A percentile compares a stretch with the other conserved stretches of the same genome.
Evolutionary conservation across 2,329 filamentous ascomycete genomes (phyloP).

Genomic region (Cladosporium phlei): DNA sequence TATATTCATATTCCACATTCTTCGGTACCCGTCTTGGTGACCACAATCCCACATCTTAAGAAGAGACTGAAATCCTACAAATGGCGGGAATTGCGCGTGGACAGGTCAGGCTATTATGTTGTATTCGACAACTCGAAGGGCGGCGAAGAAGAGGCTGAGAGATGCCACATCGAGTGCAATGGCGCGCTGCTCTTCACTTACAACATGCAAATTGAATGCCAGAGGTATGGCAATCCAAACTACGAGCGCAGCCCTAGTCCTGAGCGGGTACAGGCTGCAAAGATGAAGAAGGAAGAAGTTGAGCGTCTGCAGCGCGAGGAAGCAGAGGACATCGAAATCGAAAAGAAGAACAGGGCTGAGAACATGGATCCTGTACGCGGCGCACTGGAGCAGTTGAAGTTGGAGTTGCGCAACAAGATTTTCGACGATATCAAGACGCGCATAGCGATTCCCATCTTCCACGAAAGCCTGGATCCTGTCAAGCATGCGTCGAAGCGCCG

Average conservation of each 20-base stretch:
- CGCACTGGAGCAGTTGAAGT: slow-evolving; percentile 71
- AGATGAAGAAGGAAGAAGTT: slow-evolving; percentile 60
- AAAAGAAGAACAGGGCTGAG: slow-evolving; percentile 80
- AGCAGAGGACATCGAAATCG: slow-evolving; percentile 78
- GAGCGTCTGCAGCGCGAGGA: slow-evolving; percentile 66
- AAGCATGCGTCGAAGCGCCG: slow-evolving; percentile 75
- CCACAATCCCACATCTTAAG: slow-evolving; percentile 84
- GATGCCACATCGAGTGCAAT: slow-evolving; percentile 74
- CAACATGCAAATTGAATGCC: slow-evolving; percentile 83
- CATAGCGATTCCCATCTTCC: slow-evolving; percentile 74
- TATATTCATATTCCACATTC: slow-evolving; percentile 87
- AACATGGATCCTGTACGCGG: slow-evolving; percentile 87
- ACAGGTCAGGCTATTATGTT: slow-evolving; percentile 84
- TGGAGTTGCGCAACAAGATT: slow-evolving; percentile 79
- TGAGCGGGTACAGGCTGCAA: slow-evolving; percentile 44
- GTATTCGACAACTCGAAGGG: slow-evolving; percentile 75
- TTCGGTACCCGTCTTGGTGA: slow-evolving; percentile 78
- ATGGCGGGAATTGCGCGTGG: slow-evolving; percentile 76
- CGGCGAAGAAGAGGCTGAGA: slow-evolving; percentile 74
- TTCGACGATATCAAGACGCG: slow-evolving; percentile 84
- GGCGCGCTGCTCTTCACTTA: slow-evolving; percentile 87
- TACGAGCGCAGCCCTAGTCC: slow-evolving; percentile 54
- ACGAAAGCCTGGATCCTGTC: slow-evolving; percentile 74
- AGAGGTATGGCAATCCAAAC: slow-evolving; percentile 61
- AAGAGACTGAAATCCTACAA: slow-evolving; percentile 79